Evolutionary conservation across 257 asterid species (phyloP), one percentile per base, ranked within the genome.

Genomic region (Jacaranda copaia): DNA sequence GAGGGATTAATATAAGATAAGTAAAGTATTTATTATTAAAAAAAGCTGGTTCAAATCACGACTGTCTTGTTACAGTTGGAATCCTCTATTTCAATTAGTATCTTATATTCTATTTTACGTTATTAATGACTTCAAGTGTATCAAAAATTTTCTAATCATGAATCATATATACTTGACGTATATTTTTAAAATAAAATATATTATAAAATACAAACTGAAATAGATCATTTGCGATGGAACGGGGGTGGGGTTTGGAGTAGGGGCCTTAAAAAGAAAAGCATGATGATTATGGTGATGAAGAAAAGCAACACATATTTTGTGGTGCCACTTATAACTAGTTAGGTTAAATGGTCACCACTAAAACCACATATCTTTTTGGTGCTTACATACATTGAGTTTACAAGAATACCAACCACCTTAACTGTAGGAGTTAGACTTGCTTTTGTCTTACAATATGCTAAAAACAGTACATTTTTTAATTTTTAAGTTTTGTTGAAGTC

Each of bases 331-430:
- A 79, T 73, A 51, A 68, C 52, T 68, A 76, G 86, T 80, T 82
- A 79, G 88, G 80, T 73, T 43, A 8, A 77, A 79, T 76, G 84
- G 77, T 48, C 57, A 59, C 61, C 14, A 74, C 38, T 82, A 8
- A 57, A 65, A 19, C 32, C 77, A 75, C 74, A 62, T 13, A 78
- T 40, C 32, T 58, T 63, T 18, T 64, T 67, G 65, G 48, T 58
- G 35, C 69, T 62, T 63, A 15, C 62, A 20, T 71, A 75, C 72
- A 71, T 78, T 76, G 72, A 13, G 70, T 79, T 68, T 61, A 32
- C 81, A 75, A 79, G 83, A 79, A 38, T 64, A 16, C 10, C 51
- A 38, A 70, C 70, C 69, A 74, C 40, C 38, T 6, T 25, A 25
- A 25, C 32, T 25, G 32, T 25, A 25, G 2, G 16, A 69, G 32